Conservation (phyloP, 257 asterid genomes). For the Misopates orontium region DNA sequence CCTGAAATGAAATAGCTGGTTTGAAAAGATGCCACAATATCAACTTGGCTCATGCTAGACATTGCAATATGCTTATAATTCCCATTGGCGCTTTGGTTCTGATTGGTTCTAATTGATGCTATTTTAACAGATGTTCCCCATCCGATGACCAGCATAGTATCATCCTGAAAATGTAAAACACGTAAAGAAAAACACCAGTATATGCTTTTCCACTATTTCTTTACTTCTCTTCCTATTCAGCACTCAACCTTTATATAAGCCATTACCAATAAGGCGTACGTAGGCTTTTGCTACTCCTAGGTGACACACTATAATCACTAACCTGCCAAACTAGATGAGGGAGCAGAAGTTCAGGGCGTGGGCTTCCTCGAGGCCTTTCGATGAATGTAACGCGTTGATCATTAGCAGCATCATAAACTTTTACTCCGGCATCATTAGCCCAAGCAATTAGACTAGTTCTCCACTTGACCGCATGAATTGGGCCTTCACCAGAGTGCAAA, state of each 20-base stretch:
- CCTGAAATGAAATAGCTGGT: slow-evolving; percentile 96
- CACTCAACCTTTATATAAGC: slow-evolving; percentile 20
- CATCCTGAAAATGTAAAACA: slow-evolving; percentile 63
- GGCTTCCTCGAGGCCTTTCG: slow-evolving; percentile 94
- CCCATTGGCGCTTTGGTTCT: slow-evolving; percentile 66
- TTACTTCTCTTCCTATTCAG: slow-evolving; percentile 16
- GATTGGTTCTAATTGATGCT: slow-evolving; percentile 73
- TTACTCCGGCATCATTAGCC: slow-evolving; percentile 97
- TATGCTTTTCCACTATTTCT: slow-evolving; percentile 14
- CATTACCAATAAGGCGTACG: slow-evolving; percentile 17
- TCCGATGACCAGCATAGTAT: slow-evolving; percentile 86
- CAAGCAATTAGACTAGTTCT: slow-evolving; percentile 89
- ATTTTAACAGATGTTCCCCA: slow-evolving; percentile 94
- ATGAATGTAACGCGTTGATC: slow-evolving; percentile 90
- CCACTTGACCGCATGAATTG: slow-evolving; percentile 96
- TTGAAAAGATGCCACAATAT: slow-evolving; percentile 94
- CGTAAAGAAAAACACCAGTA: slow-evolving; percentile 31
- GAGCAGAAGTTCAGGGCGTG: slow-evolving; percentile 89
- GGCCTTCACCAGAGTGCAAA: slow-evolving; percentile 98
- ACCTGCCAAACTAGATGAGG: slow-evolving; percentile 99
- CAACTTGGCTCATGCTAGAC: slow-evolving; percentile 90
- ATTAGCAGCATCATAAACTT: slow-evolving; percentile 95
- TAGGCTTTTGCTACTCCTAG: slow-evolving; percentile 2
- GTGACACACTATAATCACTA: slow-evolving; percentile 25
- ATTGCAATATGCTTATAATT: slow-evolving; percentile 54